These are phyloP conservation scores for Punctularia strigosozonata DNA, from an alignment of 768 basidiomycete species.

Conservation along the genomic window DNA sequence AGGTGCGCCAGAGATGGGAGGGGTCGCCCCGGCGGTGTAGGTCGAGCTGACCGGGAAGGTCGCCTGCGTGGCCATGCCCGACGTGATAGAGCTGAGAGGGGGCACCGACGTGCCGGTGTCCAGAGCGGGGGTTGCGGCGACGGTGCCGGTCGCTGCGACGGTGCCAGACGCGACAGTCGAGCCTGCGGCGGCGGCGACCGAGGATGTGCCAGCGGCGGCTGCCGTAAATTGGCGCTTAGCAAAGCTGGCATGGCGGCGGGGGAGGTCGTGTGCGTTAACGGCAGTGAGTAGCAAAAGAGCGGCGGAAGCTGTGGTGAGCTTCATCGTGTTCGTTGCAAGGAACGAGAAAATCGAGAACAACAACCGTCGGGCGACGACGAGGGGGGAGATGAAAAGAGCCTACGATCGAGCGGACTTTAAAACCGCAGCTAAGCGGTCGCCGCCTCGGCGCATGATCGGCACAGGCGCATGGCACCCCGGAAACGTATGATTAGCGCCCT, in stretches of 20 bases:
- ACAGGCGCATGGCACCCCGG: too few species aligned
- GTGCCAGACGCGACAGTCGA: conserved; percentile 3
- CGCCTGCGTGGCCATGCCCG: conserved; percentile 47
- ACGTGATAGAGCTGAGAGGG: conserved; percentile 44
- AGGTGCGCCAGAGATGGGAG: conserved; percentile 57
- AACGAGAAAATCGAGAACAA: conserved; percentile 5
- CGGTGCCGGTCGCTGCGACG: conserved; percentile 4
- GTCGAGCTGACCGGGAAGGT: conserved; percentile 39
- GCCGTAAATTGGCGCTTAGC: conserved; percentile 27
- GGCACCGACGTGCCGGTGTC: conserved; percentile 27
- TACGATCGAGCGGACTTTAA: conserved; percentile 1
- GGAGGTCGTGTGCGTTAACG: conserved; percentile 23
- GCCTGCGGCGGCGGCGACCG: conserved; percentile 6
- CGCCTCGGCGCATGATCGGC: not conserved
- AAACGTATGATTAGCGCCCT: too few species aligned
- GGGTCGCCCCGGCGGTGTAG: conserved; percentile 44
- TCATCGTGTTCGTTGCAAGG: conserved; percentile 24
- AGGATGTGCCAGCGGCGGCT: conserved; percentile 2
- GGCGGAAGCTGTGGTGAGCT: conserved; percentile 28
- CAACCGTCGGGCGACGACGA: conserved; percentile 11
- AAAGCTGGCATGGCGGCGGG: conserved; percentile 24
- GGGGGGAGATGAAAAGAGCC: conserved; percentile 8
- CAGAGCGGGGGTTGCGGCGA: conserved; percentile 4
- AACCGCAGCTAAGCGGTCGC: not conserved
- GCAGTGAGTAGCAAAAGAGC: conserved; percentile 30